Conservation (phyloP, 169 alveolate species). For the Plasmodium berghei region DNA sequence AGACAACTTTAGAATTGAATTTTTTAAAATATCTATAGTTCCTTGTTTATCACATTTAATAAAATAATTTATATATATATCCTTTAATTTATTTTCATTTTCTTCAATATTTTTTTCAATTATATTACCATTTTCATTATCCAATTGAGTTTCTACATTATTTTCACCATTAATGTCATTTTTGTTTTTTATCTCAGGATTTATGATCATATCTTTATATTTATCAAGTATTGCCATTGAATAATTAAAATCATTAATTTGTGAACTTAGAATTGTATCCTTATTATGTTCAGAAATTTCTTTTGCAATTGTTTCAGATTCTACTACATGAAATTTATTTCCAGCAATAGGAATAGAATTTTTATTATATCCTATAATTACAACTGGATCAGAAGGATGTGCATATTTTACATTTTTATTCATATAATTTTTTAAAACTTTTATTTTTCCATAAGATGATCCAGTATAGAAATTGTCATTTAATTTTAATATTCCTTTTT, state of each 20-base stretch:
- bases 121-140: neutral
- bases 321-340: conserved; percentile 34
- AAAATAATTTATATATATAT: conserved; percentile 31
- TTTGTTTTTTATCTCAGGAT: too few relatives aligned
- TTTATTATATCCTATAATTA: conserved; percentile 48
- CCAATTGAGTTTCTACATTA: neutral
- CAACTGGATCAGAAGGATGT: conserved; percentile 63
- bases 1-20: conserved; percentile 13
- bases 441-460: conserved; percentile 54
- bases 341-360: conserved; percentile 64
- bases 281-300: conserved; percentile 49
- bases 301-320: conserved; percentile 34
- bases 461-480: conserved; percentile 73
- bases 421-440: conserved; percentile 32
- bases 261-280: neutral
- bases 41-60: conserved; percentile 74
- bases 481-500: conserved; percentile 24
- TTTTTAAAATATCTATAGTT: conserved; percentile 50
- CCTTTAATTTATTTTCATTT: neutral
- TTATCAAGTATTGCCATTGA: neutral
- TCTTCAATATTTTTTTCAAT: neutral
- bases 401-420: conserved; percentile 64
- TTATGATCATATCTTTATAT: conserved; percentile 19
- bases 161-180: neutral
- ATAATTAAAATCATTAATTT: conserved; percentile 8